Evolutionary conservation across 2,329 filamentous ascomycete species (phyloP), one percentile per base, ranked within the genome.

Genomic region (Fusarium sp.): DNA sequence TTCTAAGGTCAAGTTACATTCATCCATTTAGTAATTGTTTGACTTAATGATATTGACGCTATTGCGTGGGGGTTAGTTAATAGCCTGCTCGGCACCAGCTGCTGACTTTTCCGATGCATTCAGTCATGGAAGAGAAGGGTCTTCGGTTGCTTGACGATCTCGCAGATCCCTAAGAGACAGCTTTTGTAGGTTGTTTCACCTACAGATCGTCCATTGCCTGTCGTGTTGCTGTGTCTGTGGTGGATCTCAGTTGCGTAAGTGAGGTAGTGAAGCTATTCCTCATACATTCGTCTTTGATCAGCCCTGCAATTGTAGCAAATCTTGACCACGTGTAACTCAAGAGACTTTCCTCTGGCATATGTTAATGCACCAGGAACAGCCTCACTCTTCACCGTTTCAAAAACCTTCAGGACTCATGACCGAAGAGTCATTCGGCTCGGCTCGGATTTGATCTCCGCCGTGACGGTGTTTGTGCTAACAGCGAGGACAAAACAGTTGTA

Each of bases 351-450:
- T 15, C 22, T 33, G 30, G 19, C 39, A 24, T 35, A 32, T 56
- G 52, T 51, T 33, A 28, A 35, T 19, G 39, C 61, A 37, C 40
- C 17, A 33, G 40, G 17, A 26, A 30, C 13, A 26, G 20, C 24
- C 52, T 32, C 45, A 45, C 28, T 54, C 17, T 33, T 24, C 22
- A 43, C 39, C 49, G 28, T 62, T 63, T 45, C n/a, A 37, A 33
- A 11, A n/a, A 7, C 22, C 33, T 11, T 20, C 30, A 39, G 40
- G 19, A 59, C 22, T 41, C 28, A 33, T 43, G 37, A 32, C 49
- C 46, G 28, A 45, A 35, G 46, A 69, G 56, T 70, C 52, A 67
- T 54, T 56, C 58, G 66, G 67, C 37, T 69, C 66, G 66, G 54
- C 58, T 62, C 48, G 62, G 37, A 41, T 14, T 19, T 61, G 28